A percentile compares a stretch with the other conserved stretches of the same genome.
These are phyloP conservation scores for Theileria orientalis DNA, from an alignment of 169 alveolate species.

Conservation along the genomic window DNA sequence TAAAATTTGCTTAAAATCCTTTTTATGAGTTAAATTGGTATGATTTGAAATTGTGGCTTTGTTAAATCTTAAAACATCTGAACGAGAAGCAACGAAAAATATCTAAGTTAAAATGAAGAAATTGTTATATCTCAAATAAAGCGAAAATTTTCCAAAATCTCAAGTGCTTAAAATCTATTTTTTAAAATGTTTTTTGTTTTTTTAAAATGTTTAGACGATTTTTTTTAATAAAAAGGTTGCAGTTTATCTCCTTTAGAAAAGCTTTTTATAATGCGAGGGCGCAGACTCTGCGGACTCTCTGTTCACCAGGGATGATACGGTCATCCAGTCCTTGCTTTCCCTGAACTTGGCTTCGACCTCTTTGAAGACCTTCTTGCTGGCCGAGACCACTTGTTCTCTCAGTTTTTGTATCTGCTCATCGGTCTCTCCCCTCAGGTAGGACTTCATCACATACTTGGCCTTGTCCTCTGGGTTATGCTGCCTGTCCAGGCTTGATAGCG, in stretches of 20 bases:
- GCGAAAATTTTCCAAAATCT: no score
- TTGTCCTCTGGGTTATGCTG: constrained; percentile 35
- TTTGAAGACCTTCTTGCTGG: constrained; percentile 35
- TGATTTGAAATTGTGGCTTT: no score
- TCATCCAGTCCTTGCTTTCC: constrained; percentile 42
- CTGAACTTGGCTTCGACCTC: constrained; percentile 23
- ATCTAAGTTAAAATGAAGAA: no score
- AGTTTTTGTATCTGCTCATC: constrained; percentile 19
- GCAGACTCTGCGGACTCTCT: constrained; percentile 39
- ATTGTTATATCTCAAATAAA: no score
- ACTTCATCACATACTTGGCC: constrained; percentile 25
- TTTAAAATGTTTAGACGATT: no score
- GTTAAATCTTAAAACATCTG: no score
- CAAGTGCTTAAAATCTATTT: no score
- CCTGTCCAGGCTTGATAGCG: constrained; percentile 40
- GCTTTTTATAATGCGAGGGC: constrained; percentile 15
- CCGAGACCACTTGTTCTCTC: constrained; percentile 34
- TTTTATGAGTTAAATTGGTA: no score
- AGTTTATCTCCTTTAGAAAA: background rate
- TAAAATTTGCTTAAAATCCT: background rate
- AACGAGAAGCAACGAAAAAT: no score
- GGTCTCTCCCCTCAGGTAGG: constrained; percentile 57
- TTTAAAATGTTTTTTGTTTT: no score
- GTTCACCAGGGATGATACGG: constrained; percentile 54
- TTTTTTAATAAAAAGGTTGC: no score